phyloP scores from a whole-genome alignment of 1,284 basidiomycete species.

The Apiotrichum domesticum region DNA sequence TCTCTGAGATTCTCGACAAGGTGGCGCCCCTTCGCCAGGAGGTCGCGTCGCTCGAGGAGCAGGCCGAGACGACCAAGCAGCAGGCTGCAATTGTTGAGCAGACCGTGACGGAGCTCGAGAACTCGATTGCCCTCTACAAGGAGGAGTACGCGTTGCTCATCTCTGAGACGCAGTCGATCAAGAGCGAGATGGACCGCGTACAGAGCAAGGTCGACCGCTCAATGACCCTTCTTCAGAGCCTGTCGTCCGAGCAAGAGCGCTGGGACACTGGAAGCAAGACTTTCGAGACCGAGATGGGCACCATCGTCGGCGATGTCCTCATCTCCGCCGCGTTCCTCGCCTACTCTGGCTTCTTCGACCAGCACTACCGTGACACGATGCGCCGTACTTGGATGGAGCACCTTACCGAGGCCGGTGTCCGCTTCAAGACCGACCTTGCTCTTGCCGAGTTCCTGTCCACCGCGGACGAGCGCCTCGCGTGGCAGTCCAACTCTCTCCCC shows the following conservation, averaged over 20 bases:
- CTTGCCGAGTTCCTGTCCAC: constrained; percentile 95
- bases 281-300: constrained; percentile 98
- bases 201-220: constrained; percentile 95
- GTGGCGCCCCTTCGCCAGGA: constrained; percentile 95
- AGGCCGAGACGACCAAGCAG: constrained; percentile 87
- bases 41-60: constrained; percentile 83
- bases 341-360: constrained; percentile 98
- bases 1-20: constrained; percentile 96
- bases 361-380: constrained; percentile 95
- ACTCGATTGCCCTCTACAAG: constrained; percentile 90
- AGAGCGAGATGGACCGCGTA: constrained; percentile 95
- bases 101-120: constrained; percentile 88
- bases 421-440: constrained; percentile 86
- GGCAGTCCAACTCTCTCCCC: constrained; percentile 92
- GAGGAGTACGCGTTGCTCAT: constrained; percentile 96
- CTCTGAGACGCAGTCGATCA: constrained; percentile 95
- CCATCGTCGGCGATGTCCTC: constrained; percentile 94
- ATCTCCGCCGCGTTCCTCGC: constrained; percentile 95
- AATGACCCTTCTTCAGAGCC: constrained; percentile 87
- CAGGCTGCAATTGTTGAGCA: constrained; percentile 83
- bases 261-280: constrained; percentile 95
- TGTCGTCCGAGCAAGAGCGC: constrained; percentile 88
- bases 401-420: constrained; percentile 80
- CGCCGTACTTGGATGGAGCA: constrained; percentile 93
- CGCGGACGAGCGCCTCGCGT: constrained; percentile 89